Evolutionary conservation across 2,329 filamentous ascomycete species (phyloP).

Genomic region (Cercospora beticola): DNA sequence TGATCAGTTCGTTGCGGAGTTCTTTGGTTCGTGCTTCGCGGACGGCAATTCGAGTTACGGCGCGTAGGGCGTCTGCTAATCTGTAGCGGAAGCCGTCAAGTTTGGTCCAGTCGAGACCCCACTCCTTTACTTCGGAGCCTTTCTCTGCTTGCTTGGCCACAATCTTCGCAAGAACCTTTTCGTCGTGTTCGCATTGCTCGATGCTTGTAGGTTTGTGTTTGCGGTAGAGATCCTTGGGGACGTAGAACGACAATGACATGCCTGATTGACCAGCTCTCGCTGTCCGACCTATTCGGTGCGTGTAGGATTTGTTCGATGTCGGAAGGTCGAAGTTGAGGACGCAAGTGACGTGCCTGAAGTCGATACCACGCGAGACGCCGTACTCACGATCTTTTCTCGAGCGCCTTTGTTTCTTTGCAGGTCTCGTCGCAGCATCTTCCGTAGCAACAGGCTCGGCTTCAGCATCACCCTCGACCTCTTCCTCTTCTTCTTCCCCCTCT

Average conservation of each 20-base stretch:
- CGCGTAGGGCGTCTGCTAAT: conserved; percentile 85
- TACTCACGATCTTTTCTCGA: conserved; percentile 75
- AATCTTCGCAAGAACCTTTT: conserved; percentile 79
- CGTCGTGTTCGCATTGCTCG: conserved; percentile 74
- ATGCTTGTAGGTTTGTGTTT: conserved; percentile 88
- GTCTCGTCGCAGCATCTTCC: conserved; percentile 34
- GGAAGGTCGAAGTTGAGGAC: conserved; percentile 98
- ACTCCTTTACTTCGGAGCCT: conserved; percentile 80
- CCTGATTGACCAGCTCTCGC: conserved; percentile 87
- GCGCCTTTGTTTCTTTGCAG: conserved; percentile 63
- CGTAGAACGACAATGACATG: conserved; percentile 93
- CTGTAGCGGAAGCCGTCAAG: conserved; percentile 93
- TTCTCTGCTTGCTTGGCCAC: conserved; percentile 73
- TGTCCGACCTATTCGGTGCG: conserved; percentile 93
- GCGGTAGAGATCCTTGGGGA: conserved; percentile 76
- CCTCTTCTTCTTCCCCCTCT: conserved; percentile 36
- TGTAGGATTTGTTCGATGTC: conserved; percentile 83
- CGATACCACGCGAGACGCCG: conserved; percentile 91
- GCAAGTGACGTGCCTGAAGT: conserved; percentile 92
- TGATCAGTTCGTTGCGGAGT: conserved; percentile 82
- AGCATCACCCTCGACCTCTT: conserved; percentile 24
- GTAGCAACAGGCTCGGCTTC: conserved; percentile 30
- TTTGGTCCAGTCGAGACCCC: conserved; percentile 91
- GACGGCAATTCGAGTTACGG: conserved; percentile 85
- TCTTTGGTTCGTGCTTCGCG: conserved; percentile 87